These are phyloP conservation scores for Phytophthora tentaculata DNA, from an alignment of 352 stramenopile genomes.

Conservation along the genomic window DNA sequence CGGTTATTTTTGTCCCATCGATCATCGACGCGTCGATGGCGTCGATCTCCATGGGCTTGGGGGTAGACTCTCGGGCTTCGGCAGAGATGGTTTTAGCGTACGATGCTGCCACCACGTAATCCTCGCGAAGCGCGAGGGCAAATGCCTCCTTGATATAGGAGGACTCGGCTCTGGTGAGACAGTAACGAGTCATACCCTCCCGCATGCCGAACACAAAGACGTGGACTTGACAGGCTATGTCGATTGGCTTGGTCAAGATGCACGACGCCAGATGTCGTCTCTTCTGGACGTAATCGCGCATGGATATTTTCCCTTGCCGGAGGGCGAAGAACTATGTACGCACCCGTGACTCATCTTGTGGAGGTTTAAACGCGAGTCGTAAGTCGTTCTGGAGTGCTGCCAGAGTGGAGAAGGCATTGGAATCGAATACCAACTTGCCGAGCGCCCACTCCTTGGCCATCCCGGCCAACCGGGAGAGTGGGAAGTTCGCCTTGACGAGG, in stretches of 20 bases:
- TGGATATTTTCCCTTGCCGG: background rate
- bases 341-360: too few species aligned
- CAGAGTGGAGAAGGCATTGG: too few species aligned
- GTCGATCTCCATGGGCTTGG: background rate
- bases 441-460: background rate
- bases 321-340: background rate
- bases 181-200: conserved; percentile 11
- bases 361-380: too few species aligned
- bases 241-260: conserved; percentile 6
- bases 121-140: background rate
- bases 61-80: background rate
- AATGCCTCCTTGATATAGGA: background rate
- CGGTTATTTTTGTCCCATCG: too few species aligned
- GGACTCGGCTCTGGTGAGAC: background rate
- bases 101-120: background rate
- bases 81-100: background rate
- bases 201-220: background rate
- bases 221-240: conserved; percentile 8
- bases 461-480: too few species aligned
- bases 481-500: too few species aligned
- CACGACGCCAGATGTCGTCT: background rate
- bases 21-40: background rate
- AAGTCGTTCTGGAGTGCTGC: background rate
- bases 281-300: background rate
- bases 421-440: background rate